phyloP scores from a whole-genome alignment of 768 basidiomycete species.

The Dioszegia hungarica region DNA sequence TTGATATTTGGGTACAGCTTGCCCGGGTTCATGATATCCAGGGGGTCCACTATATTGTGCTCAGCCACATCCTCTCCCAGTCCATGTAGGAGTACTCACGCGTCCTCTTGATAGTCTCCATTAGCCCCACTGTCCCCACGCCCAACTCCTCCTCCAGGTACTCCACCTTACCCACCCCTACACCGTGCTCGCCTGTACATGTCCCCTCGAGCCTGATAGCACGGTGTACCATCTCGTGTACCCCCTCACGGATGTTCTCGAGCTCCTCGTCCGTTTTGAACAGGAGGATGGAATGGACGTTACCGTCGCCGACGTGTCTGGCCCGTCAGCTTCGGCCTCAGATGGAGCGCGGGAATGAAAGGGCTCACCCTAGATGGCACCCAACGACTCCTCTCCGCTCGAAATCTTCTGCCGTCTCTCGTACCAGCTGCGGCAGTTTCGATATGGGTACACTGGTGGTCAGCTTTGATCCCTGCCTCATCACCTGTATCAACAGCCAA shows the following conservation, averaged over 20 bases:
- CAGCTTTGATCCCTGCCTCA: background rate
- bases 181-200: conserved; percentile 67
- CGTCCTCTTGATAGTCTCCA: conserved; percentile 75
- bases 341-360: background rate
- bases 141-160: conserved; percentile 82
- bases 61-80: background rate
- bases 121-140: conserved; percentile 69
- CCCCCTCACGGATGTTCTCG: conserved; percentile 40
- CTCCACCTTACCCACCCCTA: conserved; percentile 78
- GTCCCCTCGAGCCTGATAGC: conserved; percentile 52
- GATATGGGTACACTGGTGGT: conserved; percentile 50
- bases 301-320: conserved; percentile 50
- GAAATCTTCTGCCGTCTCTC: conserved; percentile 76
- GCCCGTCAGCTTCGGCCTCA: background rate
- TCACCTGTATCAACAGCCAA: conserved; percentile 41
- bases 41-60: conserved; percentile 61
- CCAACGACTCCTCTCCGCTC: conserved; percentile 58
- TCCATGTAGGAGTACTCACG: conserved; percentile 21
- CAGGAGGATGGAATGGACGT: conserved; percentile 51
- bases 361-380: conserved; percentile 45
- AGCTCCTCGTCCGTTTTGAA: conserved; percentile 39
- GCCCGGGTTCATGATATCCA: conserved; percentile 78
- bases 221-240: conserved; percentile 50
- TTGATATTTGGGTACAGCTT: conserved; percentile 55
- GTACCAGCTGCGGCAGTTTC: conserved; percentile 49